These are phyloP conservation scores for Russula compacta DNA, from an alignment of 768 basidiomycete species.

Conservation along the genomic window DNA sequence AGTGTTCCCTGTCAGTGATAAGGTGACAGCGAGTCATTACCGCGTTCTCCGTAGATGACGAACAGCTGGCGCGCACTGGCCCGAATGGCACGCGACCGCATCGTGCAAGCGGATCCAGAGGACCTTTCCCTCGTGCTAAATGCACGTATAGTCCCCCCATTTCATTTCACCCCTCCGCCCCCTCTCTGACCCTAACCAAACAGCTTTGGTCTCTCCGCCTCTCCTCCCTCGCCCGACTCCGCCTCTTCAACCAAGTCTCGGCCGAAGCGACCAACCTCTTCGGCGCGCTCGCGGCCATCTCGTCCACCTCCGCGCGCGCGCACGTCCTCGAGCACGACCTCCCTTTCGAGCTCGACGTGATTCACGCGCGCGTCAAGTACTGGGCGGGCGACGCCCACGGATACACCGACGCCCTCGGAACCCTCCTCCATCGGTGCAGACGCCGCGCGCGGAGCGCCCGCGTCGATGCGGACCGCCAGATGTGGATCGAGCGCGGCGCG, in stretches of 20 bases:
- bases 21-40: background rate
- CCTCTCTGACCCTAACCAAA: background rate
- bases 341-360: slow-evolving; percentile 51
- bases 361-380: slow-evolving; percentile 65
- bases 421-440: slow-evolving; percentile 55
- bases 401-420: slow-evolving; percentile 65
- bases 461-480: slow-evolving; percentile 26
- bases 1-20: slow-evolving; percentile 27
- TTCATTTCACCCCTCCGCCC: background rate
- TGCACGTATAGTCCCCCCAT: too few species aligned
- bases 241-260: slow-evolving; percentile 80
- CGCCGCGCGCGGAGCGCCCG: slow-evolving; percentile 32
- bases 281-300: slow-evolving; percentile 51
- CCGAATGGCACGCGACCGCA: slow-evolving; percentile 72
- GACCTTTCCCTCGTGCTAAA: slow-evolving; percentile 56
- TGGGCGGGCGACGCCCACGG: slow-evolving; percentile 78
- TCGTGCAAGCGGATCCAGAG: slow-evolving; percentile 61
- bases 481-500: slow-evolving; percentile 80
- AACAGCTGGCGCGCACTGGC: slow-evolving; percentile 84
- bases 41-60: slow-evolving; percentile 48
- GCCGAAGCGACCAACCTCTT: slow-evolving; percentile 80
- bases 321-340: slow-evolving; percentile 54
- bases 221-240: slow-evolving; percentile 66
- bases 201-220: slow-evolving; percentile 83
- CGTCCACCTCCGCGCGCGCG: slow-evolving; percentile 41